A percentile compares a stretch with the other conserved stretches of the same genome.
Evolutionary conservation across 192 early-diverging fungal genomes (phyloP).

Genomic region (Glomus cerebriforme): DNA sequence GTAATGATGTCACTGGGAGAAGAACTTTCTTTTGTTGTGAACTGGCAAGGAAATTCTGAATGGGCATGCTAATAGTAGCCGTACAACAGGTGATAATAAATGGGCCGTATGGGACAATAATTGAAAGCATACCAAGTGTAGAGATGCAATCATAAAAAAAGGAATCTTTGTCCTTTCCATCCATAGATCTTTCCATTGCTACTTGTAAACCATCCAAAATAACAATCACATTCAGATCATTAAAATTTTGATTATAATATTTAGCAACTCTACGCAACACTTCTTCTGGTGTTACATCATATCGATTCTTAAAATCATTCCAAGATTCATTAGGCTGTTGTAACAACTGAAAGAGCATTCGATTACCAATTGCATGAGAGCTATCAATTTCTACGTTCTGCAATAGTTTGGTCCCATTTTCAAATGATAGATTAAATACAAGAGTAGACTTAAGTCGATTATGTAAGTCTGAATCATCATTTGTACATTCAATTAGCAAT

Average conservation of each 20-base stretch:
- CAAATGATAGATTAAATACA: slow-evolving; percentile 23
- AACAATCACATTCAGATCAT: neutral
- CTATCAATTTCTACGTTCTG: too few relatives aligned
- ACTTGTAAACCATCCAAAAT: neutral
- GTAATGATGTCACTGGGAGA: slow-evolving; percentile 37
- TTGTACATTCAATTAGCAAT: neutral
- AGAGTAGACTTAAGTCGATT: neutral
- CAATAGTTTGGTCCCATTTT: slow-evolving; percentile 5
- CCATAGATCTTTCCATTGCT: neutral
- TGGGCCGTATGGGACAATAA: neutral
- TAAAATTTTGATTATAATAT: neutral
- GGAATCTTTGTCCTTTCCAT: neutral
- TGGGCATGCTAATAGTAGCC: slow-evolving; percentile 31
- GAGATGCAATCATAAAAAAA: too few relatives aligned
- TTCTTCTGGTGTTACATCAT: neutral
- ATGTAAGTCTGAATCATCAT: neutral
- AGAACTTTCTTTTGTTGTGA: slow-evolving; percentile 33
- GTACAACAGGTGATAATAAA: slow-evolving; percentile 37
- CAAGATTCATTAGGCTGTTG: neutral
- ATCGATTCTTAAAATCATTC: neutral
- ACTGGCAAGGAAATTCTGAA: slow-evolving; percentile 28
- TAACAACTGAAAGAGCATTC: neutral
- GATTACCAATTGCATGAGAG: neutral
- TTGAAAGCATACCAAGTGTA: too few relatives aligned
- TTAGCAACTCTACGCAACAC: slow-evolving; percentile 6